Percentiles rank a stretch among this genome's conserved stretches.
Conservation (phyloP, 352 stramenopile genomes). For the Phytophthora quininea region DNA sequence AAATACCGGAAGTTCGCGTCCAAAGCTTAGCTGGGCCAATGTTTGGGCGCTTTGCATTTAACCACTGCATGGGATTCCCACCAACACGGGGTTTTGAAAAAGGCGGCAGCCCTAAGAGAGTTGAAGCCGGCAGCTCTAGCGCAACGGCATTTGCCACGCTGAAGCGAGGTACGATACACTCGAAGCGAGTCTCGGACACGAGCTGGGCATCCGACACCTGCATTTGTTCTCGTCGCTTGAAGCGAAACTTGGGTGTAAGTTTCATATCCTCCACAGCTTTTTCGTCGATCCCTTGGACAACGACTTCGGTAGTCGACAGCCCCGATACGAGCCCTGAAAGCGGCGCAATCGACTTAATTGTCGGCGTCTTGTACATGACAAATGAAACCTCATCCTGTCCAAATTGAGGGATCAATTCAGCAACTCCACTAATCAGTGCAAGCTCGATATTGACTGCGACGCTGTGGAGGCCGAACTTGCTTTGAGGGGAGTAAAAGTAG, state of each 20-base stretch:
- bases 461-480: slow-evolving; percentile 76
- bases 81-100: slow-evolving; percentile 11
- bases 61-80: slow-evolving; percentile 1
- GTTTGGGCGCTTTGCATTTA: slow-evolving; percentile 1
- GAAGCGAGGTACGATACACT: slow-evolving; percentile 64
- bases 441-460: slow-evolving; percentile 66
- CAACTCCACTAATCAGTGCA: slow-evolving; percentile 22
- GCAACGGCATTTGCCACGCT: slow-evolving; percentile 54
- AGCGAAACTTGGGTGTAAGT: slow-evolving; percentile 57
- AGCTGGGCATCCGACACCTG: slow-evolving; percentile 62
- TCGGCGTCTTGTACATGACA: slow-evolving; percentile 69
- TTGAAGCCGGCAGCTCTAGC: slow-evolving; percentile 33
- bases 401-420: slow-evolving; percentile 39
- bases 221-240: slow-evolving; percentile 76
- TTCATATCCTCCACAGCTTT: slow-evolving; percentile 47
- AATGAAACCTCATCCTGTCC: slow-evolving; percentile 71
- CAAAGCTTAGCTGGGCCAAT: slow-evolving; percentile 50
- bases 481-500: slow-evolving; percentile 82
- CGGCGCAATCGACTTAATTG: slow-evolving; percentile 57
- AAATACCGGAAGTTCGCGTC: slow-evolving; percentile 54
- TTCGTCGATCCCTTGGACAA: slow-evolving; percentile 72
- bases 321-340: slow-evolving; percentile 50
- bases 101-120: slow-evolving; percentile 15
- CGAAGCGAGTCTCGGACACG: slow-evolving; percentile 50
- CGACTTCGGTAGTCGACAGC: slow-evolving; percentile 50